A percentile compares a stretch with the other conserved stretches of the same genome.
Conservation (phyloP, 208 protist species). For the Polymyxa betae region DNA sequence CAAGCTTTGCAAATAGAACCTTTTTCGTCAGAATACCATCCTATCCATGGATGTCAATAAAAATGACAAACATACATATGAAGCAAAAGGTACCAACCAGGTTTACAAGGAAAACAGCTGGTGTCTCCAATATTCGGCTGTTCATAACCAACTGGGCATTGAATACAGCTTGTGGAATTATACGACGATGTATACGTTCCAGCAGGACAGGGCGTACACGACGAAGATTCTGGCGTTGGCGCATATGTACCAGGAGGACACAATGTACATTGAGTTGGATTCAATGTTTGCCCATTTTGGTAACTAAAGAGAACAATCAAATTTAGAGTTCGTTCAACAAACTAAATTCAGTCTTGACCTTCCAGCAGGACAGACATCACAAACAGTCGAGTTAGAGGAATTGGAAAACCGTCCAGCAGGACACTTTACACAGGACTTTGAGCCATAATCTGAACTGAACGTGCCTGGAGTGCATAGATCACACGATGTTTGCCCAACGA, state of each 20-base stretch:
- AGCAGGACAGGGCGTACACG: conserved; percentile 5
- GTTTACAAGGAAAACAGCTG: not conserved
- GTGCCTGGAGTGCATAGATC: conserved; percentile 24
- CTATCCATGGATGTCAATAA: not conserved
- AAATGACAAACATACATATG: not conserved
- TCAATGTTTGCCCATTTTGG: not conserved
- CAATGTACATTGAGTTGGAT: not conserved
- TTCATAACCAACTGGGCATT: not conserved
- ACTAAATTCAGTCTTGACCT: not conserved
- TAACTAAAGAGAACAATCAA: not conserved
- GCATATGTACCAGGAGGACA: conserved; percentile 17
- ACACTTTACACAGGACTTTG: not conserved
- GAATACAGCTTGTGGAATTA: not conserved
- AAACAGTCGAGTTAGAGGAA: not conserved
- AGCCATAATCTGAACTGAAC: not conserved
- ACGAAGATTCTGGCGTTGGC: not conserved
- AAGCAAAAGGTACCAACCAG: not conserved
- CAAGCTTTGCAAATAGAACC: not conserved
- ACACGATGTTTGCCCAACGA: not conserved
- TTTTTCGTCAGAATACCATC: not conserved
- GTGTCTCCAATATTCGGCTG: not conserved
- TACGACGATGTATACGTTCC: not conserved
- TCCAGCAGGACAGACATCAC: conserved; percentile 11
- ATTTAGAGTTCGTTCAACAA: not conserved
- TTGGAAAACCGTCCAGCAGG: not conserved